A percentile compares a stretch with the other conserved stretches of the same genome.
phyloP scores from a whole-genome alignment of 2,329 filamentous ascomycete genomes.

The Pyricularia sp. region DNA sequence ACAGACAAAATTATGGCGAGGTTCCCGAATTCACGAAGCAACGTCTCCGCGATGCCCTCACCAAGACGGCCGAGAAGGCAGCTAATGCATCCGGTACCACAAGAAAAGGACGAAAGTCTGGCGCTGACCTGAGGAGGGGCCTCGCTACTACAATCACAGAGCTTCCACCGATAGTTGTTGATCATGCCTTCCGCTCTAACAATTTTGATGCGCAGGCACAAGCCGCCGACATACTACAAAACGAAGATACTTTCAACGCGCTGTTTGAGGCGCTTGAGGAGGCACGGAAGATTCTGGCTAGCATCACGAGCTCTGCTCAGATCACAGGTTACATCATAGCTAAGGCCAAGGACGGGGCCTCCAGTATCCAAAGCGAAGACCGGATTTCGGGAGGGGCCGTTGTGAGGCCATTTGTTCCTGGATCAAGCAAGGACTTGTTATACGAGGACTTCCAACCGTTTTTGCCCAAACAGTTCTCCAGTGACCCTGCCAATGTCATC shows the following conservation, averaged over 20 bases:
- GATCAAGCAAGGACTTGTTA: conserved; percentile 34
- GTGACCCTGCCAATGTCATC: conserved; percentile 55
- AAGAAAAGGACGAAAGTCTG: conserved; percentile 46
- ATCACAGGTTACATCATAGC: conserved; percentile 85
- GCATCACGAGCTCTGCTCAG: conserved; percentile 54
- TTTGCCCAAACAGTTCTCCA: conserved; percentile 67
- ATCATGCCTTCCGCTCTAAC: conserved; percentile 67
- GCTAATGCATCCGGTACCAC: conserved; percentile 31
- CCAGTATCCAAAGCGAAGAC: background rate
- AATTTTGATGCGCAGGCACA: conserved; percentile 60
- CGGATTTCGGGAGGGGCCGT: background rate
- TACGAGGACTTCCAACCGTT: conserved; percentile 98
- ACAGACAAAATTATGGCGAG: conserved; percentile 75
- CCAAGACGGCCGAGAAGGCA: conserved; percentile 53
- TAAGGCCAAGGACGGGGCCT: conserved; percentile 33
- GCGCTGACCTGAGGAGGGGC: conserved; percentile 69
- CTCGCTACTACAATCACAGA: conserved; percentile 80
- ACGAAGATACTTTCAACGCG: conserved; percentile 52
- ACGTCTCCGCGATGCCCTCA: conserved; percentile 59
- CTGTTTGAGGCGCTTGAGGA: conserved; percentile 61
- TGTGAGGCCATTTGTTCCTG: conserved; percentile 5
- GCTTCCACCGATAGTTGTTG: conserved; percentile 76
- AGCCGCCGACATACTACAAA: conserved; percentile 60
- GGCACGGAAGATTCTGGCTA: conserved; percentile 59
- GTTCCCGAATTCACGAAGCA: conserved; percentile 67